Percentiles rank a stretch among this genome's conserved stretches.
Conservation (phyloP, 495 filamentous ascomycete species). For the Hypoxylon lenormandii region DNA sequence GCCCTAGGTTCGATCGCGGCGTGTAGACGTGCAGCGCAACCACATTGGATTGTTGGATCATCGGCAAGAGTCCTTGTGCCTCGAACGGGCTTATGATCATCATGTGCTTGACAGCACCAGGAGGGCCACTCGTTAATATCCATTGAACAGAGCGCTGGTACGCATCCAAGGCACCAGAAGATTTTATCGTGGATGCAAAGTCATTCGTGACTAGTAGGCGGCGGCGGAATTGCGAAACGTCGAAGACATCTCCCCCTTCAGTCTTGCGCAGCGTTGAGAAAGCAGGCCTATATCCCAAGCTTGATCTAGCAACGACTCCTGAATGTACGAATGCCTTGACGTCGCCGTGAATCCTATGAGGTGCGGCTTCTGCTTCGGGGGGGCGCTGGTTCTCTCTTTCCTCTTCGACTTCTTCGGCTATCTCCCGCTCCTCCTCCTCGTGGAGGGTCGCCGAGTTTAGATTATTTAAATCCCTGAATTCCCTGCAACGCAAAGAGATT, state of each 20-base stretch:
- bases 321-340: conserved; percentile 56
- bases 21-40: conserved; percentile 70
- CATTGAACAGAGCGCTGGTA: conserved; percentile 71
- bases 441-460: conserved; percentile 60
- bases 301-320: conserved; percentile 32
- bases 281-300: conserved; percentile 60
- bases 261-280: conserved; percentile 60
- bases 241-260: conserved; percentile 51
- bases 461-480: conserved; percentile 57
- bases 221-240: conserved; percentile 54
- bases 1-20: conserved; percentile 62
- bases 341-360: conserved; percentile 62
- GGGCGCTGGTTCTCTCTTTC: conserved; percentile 69
- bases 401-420: conserved; percentile 71
- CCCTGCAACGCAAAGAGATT: conserved; percentile 57
- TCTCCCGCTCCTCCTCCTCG: conserved; percentile 78
- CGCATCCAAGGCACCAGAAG: conserved; percentile 54
- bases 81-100: conserved; percentile 72
- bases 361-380: conserved; percentile 46
- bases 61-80: conserved; percentile 58
- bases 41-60: conserved; percentile 47
- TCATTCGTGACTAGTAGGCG: conserved; percentile 67
- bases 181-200: conserved; percentile 64
- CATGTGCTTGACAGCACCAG: conserved; percentile 45
- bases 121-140: conserved; percentile 59